Evolutionary conservation across 169 alveolate genomes (phyloP).

Genomic region (Toxoplasma gondii): DNA sequence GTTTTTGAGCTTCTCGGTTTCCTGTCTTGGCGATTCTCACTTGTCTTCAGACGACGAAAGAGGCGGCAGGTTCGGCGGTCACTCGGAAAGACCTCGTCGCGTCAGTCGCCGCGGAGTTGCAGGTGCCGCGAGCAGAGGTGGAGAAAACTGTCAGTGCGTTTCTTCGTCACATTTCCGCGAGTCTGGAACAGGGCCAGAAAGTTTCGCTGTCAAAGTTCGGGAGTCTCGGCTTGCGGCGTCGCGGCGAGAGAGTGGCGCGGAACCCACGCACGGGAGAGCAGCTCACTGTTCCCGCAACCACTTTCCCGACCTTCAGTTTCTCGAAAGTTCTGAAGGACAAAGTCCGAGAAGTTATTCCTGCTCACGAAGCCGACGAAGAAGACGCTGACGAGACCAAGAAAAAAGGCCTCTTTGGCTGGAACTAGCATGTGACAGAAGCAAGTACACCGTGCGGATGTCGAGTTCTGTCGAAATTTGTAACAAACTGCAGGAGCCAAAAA

Average conservation of each 20-base stretch:
- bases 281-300: constrained; percentile 28
- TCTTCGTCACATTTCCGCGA: neutral
- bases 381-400: neutral
- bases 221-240: neutral
- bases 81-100: constrained; percentile 32
- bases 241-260: constrained; percentile 33
- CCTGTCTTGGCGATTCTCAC: too few relatives aligned
- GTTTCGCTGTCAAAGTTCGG: constrained; percentile 28
- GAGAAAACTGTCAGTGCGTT: neutral
- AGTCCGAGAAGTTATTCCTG: constrained; percentile 40
- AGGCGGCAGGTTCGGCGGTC: neutral
- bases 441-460: too few relatives aligned
- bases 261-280: constrained; percentile 43
- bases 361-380: neutral
- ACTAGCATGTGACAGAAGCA: neutral
- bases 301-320: constrained; percentile 38
- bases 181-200: neutral
- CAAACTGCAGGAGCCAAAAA: neutral
- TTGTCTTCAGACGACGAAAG: too few relatives aligned
- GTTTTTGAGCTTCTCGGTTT: too few relatives aligned
- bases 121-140: neutral
- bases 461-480: too few relatives aligned
- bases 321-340: constrained; percentile 9
- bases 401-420: constrained; percentile 10
- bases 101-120: constrained; percentile 25